Evolutionary conservation across 1,284 basidiomycete genomes (phyloP), one percentile per base, ranked within the genome.

Genomic region (Psilocybe mexicana): DNA sequence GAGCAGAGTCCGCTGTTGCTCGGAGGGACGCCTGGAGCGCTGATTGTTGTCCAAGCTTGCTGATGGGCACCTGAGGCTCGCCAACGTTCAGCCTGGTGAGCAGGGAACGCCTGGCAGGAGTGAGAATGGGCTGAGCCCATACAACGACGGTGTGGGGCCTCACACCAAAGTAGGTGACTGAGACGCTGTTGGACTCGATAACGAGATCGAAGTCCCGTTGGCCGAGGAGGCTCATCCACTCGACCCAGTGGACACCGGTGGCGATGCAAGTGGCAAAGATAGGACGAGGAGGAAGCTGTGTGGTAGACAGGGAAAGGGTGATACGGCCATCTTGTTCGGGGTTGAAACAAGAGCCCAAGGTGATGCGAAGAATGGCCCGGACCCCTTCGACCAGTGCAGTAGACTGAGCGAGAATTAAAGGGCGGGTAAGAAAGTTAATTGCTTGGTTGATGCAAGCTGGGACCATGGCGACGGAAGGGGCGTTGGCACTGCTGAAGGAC

Each of bases 201-300:
- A 86, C 80, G 60, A 92, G 79, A 65, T 88, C 86, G 61, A 91
- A 85, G 66, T 87, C 84, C 48, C 77, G 69, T 53, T 79, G 77
- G 3, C 87, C 87, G 43, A 91, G 79, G 52, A 79, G 75, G 12
- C 74, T 63, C 59, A 88, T 84, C 90, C 89, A 92, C 61, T 85
- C 80, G 35, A 82, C 78, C 89, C 89, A 92, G 46, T 82, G 78
- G 30, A 92, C 75, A 45, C 81, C 79, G 14, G 84, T 77, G 26
- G 81, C 80, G 52, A 83, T 74, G 72, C 86, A 90, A 0, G 88
- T 84, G 36, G 80, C 76, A 69, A 85, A 79, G 61, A 91, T 74
- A 56, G 83, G 75, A 38, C 84, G 83, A 47, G 88, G 88, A 24
- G 88, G 86, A 3, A 82, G 76, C 54, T 77, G 76, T 55, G 69